Conservation (phyloP, 345 rosid species). For the Sisymbrium altissimum region DNA sequence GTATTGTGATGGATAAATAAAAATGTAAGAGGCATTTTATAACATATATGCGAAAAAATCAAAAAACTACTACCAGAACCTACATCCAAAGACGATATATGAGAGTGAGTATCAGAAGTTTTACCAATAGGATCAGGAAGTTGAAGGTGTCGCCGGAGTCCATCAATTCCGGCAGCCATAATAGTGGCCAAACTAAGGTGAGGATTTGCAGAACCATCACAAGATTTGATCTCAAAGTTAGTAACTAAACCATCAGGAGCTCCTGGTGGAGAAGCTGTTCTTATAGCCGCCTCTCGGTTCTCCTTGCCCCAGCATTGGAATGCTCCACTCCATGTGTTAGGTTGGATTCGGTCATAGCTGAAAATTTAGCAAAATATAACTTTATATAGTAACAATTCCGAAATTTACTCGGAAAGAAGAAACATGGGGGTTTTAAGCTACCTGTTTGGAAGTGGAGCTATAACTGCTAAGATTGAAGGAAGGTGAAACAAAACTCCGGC, state of each 20-base stretch:
- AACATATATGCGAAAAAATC: not conserved
- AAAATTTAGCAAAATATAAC: not conserved
- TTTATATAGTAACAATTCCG: not conserved
- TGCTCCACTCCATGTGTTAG: constrained; percentile 96
- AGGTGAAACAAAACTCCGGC: constrained; percentile 91
- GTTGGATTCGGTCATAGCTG: constrained; percentile 94
- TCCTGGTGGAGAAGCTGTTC: constrained; percentile 95
- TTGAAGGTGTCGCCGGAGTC: constrained; percentile 61
- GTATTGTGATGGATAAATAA: not conserved
- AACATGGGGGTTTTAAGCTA: not conserved
- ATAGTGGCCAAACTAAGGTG: constrained; percentile 74
- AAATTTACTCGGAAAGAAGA: not conserved
- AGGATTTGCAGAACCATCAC: constrained; percentile 92
- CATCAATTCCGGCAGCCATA: constrained; percentile 87
- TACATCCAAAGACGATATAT: not conserved
- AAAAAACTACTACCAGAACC: not conserved
- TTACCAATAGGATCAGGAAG: constrained; percentile 85
- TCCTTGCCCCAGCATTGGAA: constrained; percentile 99
- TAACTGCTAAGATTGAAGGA: constrained; percentile 81
- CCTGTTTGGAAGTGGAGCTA: constrained; percentile 95
- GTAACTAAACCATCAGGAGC: constrained; percentile 63
- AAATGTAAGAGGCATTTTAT: not conserved
- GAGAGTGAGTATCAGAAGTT: not conserved
- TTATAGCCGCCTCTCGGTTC: constrained; percentile 81
- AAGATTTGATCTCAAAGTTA: constrained; percentile 89